A percentile compares a stretch with the other conserved stretches of the same genome.
Conservation (phyloP, 1,139 yeast species). For the Arxiozyma heterogenica region DNA sequence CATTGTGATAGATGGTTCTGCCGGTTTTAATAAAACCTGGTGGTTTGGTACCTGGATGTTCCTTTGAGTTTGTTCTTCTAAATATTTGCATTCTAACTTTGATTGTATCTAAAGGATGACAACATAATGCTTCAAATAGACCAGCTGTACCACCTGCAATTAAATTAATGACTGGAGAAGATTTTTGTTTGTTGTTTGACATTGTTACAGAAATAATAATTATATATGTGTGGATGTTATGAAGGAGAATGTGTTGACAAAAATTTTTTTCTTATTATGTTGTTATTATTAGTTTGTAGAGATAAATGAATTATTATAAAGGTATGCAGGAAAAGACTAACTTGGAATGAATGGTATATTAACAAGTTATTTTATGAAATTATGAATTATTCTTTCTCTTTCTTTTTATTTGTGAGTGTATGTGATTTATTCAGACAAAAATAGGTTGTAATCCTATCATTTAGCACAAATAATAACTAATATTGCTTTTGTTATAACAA, state of each 20-base stretch:
- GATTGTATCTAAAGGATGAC: conserved; percentile 92
- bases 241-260: neutral
- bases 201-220: neutral
- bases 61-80: conserved; percentile 35
- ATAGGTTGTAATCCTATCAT: no score
- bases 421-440: no score
- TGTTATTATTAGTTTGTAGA: no score
- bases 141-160: conserved; percentile 98
- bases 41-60: conserved; percentile 36
- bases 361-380: no score
- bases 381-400: no score
- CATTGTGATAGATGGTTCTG: conserved; percentile 63
- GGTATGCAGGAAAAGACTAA: no score
- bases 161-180: conserved; percentile 58
- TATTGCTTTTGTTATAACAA: no score
- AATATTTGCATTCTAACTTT: conserved; percentile 95
- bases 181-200: conserved; percentile 22
- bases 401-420: no score
- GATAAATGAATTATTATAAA: no score
- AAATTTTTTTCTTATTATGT: no score
- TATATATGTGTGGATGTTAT: neutral
- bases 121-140: conserved; percentile 86
- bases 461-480: no score
- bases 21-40: conserved; percentile 88
- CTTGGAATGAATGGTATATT: no score